Percentiles rank a stretch among this genome's conserved stretches.
Conservation (phyloP, 2,329 filamentous ascomycete genomes). For the Escovopsis weberi region DNA sequence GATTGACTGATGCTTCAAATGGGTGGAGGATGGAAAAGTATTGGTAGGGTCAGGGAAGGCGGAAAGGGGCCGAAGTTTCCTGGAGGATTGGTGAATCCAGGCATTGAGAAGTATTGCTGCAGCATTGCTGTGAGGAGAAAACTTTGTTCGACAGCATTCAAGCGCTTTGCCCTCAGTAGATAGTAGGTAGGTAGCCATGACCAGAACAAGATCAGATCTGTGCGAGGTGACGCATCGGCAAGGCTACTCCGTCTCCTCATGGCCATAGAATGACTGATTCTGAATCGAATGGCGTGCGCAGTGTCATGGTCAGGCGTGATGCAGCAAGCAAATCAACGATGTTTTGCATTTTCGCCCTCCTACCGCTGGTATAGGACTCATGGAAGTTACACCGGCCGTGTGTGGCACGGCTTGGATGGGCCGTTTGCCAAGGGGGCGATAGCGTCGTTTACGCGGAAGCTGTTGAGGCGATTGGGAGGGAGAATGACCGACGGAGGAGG, state of each 20-base stretch:
- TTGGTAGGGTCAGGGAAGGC: no score
- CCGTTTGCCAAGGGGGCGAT: background rate
- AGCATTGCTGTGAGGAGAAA: background rate
- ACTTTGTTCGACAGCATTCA: background rate
- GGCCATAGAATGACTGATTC: background rate
- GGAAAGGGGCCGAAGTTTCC: no score
- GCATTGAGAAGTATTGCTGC: background rate
- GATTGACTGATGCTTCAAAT: no score
- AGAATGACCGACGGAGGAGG: no score
- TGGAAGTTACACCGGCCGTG: conserved; percentile 1
- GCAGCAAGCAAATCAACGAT: conserved; percentile 2
- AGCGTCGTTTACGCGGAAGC: background rate
- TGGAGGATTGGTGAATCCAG: no score
- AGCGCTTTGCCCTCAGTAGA: background rate
- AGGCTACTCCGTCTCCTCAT: background rate
- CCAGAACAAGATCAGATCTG: conserved; percentile 7
- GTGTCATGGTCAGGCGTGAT: background rate
- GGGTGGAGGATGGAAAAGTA: no score
- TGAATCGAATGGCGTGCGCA: conserved; percentile 1
- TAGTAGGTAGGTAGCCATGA: background rate
- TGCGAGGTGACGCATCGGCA: conserved; percentile 5
- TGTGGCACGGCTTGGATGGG: conserved; percentile 4
- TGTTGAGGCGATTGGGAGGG: conserved; percentile 1
- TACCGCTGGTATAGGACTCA: background rate
- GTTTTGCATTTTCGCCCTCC: conserved; percentile 6